phyloP scores from a whole-genome alignment of 176 grass and related monocot species.

The Bothriochloa decipiens region DNA sequence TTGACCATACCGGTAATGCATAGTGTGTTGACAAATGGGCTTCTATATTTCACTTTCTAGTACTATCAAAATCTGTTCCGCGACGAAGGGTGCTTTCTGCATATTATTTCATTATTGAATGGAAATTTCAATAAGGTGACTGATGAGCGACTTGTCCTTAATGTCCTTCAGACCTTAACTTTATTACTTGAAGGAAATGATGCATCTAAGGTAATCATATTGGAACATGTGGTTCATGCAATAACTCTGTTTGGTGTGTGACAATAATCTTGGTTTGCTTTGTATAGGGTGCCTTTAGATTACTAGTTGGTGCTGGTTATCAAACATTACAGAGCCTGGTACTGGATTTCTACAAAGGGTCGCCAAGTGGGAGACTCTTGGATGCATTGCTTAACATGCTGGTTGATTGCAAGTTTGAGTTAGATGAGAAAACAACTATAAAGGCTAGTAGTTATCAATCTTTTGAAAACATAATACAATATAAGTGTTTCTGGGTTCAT shows the following conservation, averaged over 20 bases:
- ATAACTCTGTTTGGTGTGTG: background rate
- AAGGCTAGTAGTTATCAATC: constrained; percentile 52
- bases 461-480: constrained; percentile 22
- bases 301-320: constrained; percentile 86
- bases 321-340: constrained; percentile 91
- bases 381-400: constrained; percentile 89
- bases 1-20: constrained; percentile 26
- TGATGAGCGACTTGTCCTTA: constrained; percentile 81
- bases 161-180: constrained; percentile 87
- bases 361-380: constrained; percentile 69
- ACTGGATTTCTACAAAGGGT: constrained; percentile 93
- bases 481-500: constrained; percentile 13
- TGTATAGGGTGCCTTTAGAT: constrained; percentile 80
- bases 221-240: constrained; percentile 31
- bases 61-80: constrained; percentile 92
- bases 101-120: constrained; percentile 91
- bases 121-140: constrained; percentile 68
- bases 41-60: constrained; percentile 40
- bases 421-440: constrained; percentile 82
- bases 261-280: constrained; percentile 38
- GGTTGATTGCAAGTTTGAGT: constrained; percentile 81
- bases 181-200: constrained; percentile 81
- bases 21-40: constrained; percentile 34
- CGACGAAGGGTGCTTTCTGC: constrained; percentile 87
- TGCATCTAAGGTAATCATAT: constrained; percentile 72